Evolutionary conservation across 108 stramenopile genomes (phyloP), one percentile per base, ranked within the genome.

Genomic region (Skeletonema tropicum): DNA sequence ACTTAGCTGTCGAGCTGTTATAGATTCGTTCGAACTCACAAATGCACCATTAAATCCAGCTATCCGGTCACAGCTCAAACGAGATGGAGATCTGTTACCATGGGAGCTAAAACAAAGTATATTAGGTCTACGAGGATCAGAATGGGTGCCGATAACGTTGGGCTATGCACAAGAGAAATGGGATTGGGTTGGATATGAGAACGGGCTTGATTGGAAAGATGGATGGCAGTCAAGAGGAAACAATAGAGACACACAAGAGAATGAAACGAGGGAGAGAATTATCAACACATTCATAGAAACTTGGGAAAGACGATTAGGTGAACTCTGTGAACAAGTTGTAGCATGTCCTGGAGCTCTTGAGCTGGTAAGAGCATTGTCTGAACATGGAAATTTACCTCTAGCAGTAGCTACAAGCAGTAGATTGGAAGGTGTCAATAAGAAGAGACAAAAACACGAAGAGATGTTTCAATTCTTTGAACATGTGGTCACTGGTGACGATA

Each of bases 91-190:
- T 46, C 57, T 71, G 6, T 31, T 94, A 19, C 89, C 90, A 7
- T 94, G 93, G 93, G 93, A 92, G 64, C 68, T 94, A 25, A 94
- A 94, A 59, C 75, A 84, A 36, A 77, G 79, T 52, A 83, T 90
- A 49, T 73, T 94, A 32, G 93, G 93, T 31, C 58, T 90, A 33
- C 83, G 89, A 57, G 90, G 93, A 35, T 72, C 86, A 41, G 93
- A 90, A 74, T 94, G 93, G 93, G 76, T 82, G 14, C 93, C 93
- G n/a, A 87, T 90, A 36, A 86, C 85, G 21, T 55, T 90, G 14
- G 59, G 74, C 2, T 92, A 88, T 71, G 88, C 76, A n/a, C 68
- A 77, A 65, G 57, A 86, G 52, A 52, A 82, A 36, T 89, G 88
- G 88, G 88, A 79, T 58, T 69, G 80, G 30, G 15, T 45, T 46